phyloP scores from a whole-genome alignment of 495 filamentous ascomycete genomes.

The Talaromyces wortmannii region DNA sequence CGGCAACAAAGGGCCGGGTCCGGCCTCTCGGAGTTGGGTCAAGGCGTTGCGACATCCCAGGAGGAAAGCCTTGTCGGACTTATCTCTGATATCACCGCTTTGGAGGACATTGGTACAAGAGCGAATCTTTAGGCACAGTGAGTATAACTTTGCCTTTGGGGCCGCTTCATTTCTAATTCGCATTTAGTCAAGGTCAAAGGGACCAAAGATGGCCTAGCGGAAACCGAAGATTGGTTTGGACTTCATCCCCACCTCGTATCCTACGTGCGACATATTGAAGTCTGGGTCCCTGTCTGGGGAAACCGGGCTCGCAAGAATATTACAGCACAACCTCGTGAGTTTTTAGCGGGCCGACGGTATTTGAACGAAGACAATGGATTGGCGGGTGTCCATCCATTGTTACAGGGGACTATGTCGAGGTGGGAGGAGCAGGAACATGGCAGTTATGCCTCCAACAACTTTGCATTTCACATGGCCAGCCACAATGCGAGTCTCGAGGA shows the following conservation, averaged over 20 bases:
- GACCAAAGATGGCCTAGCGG: constrained; percentile 48
- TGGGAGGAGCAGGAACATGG: constrained; percentile 28
- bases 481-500: constrained; percentile 64
- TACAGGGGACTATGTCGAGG: constrained; percentile 8
- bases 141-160: constrained; percentile 12
- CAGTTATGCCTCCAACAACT: constrained; percentile 24
- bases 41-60: constrained; percentile 60
- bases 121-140: constrained; percentile 61
- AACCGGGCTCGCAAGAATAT: constrained; percentile 27
- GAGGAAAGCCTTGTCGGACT: constrained; percentile 55
- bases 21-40: constrained; percentile 51
- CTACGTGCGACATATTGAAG: constrained; percentile 64
- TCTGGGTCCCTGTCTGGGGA: constrained; percentile 70
- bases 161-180: constrained; percentile 2
- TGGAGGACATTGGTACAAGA: constrained; percentile 63
- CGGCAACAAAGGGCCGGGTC: constrained; percentile 35
- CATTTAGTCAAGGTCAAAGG: constrained; percentile 59
- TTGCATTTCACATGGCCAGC: constrained; percentile 36
- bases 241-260: constrained; percentile 48
- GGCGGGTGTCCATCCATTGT: constrained; percentile 33
- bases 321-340: constrained; percentile 13
- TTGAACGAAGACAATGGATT: constrained; percentile 16
- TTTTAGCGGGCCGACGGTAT: constrained; percentile 31
- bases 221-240: constrained; percentile 51
- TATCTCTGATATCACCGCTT: constrained; percentile 53